Evolutionary conservation across 495 filamentous ascomycete species (phyloP).

Genomic region (Aspergillus leporis): DNA sequence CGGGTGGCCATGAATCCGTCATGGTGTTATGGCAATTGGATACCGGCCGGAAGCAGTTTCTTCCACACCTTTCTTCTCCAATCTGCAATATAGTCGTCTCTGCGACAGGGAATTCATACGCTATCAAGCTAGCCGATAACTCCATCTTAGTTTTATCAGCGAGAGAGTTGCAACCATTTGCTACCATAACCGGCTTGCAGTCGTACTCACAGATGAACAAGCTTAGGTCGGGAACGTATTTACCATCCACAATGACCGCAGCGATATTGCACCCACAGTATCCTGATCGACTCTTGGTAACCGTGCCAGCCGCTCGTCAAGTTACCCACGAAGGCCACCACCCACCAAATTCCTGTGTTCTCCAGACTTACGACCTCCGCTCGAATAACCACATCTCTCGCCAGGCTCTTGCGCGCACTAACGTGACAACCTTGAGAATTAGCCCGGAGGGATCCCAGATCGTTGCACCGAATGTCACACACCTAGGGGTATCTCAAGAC

Average conservation of each 20-base stretch:
- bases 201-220: conserved; percentile 33
- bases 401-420: conserved; percentile 86
- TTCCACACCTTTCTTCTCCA: conserved; percentile 83
- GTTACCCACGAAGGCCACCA: conserved; percentile 31
- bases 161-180: conserved; percentile 76
- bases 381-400: conserved; percentile 71
- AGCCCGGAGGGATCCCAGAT: conserved; percentile 68
- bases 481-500: conserved; percentile 70
- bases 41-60: conserved; percentile 71
- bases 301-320: conserved; percentile 54
- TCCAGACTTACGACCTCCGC: conserved; percentile 83
- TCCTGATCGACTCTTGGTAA: conserved; percentile 59
- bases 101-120: conserved; percentile 74
- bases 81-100: conserved; percentile 85
- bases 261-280: conserved; percentile 58
- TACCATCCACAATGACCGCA: conserved; percentile 9
- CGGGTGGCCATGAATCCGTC: conserved; percentile 86
- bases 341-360: conserved; percentile 48
- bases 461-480: conserved; percentile 69
- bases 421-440: conserved; percentile 75
- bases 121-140: conserved; percentile 84
- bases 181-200: conserved; percentile 82
- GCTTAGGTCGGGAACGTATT: conserved; percentile 4
- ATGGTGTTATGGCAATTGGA: conserved; percentile 95
- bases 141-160: conserved; percentile 86